Conservation (phyloP, 148 eudicot genomes). For the Spergularia bocconei region DNA sequence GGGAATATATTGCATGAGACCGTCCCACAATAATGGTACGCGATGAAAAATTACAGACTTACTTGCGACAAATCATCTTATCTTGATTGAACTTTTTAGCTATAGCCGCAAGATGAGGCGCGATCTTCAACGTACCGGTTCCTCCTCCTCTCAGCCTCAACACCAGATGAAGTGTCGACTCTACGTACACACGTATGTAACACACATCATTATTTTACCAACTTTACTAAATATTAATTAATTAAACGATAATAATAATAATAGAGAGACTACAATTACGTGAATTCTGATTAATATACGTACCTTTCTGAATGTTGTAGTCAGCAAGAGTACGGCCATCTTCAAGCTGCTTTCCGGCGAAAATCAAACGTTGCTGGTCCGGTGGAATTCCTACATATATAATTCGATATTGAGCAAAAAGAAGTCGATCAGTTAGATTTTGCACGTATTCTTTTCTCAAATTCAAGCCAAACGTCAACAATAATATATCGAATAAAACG, state of each 20-base stretch:
- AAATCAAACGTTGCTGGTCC: slow-evolving; percentile 36
- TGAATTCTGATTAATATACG: too few relatives aligned
- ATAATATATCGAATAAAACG: too few relatives aligned
- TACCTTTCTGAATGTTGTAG: slow-evolving; percentile 45
- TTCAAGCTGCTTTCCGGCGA: slow-evolving; percentile 35
- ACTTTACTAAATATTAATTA: background rate
- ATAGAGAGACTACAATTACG: too few relatives aligned
- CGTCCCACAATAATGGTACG: too few relatives aligned
- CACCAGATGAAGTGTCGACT: slow-evolving; percentile 25
- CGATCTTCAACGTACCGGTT: slow-evolving; percentile 4
- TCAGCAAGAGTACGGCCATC: slow-evolving; percentile 43
- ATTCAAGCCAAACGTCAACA: too few relatives aligned
- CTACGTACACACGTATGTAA: background rate
- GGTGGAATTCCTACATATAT: slow-evolving; percentile 23
- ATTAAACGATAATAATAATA: too few relatives aligned
- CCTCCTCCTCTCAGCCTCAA: slow-evolving; percentile 31
- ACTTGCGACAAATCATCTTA: slow-evolving; percentile 45
- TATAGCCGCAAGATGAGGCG: slow-evolving; percentile 37
- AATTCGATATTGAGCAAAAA: too few relatives aligned
- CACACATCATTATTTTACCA: background rate
- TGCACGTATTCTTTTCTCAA: too few relatives aligned
- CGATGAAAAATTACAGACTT: background rate
- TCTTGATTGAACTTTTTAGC: slow-evolving; percentile 42
- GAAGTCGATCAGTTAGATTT: too few relatives aligned
- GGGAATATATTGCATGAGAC: too few relatives aligned